Base-by-base conservation (phyloP, 2,329 filamentous ascomycete genomes). In the Chalaropsis ovoidea region DNA sequence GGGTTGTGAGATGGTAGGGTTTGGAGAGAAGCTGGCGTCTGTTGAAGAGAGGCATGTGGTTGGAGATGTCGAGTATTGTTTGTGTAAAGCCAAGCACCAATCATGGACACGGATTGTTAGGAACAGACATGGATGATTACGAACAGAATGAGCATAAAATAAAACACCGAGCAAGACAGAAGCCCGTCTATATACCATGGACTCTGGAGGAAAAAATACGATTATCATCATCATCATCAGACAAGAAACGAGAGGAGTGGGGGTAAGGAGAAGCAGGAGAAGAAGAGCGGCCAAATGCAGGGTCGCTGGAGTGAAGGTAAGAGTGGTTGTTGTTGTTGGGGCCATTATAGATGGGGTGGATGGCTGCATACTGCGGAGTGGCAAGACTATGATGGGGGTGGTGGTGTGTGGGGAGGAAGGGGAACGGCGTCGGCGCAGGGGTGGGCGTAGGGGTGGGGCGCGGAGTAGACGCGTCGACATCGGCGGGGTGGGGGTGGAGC, bases 201-300 rank as follows among this genome's bases (percentile, higher is more conserved):
- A 39, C 54, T 58, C 24, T 31, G 39, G 54, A 58, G 24, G 54
- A 35, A 35, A 27, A 39, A 31, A 19, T 39, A 22, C 54, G 27
- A 35, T 39, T n/a, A 56, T 56, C 54, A 39, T 58, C 54, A 58
- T 58, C 49, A 54, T 54, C 27, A 39, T 58, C 54, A 35, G 54
- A 58, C 17, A 58, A 27, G 31, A 58, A 58, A 19, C 54, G 54
- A 58, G 54, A 39, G 10, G 54, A 58, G 10, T 6, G 24, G 27
- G 27, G 54, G 17, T 35, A 35, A 24, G 54, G 31, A 58, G 27
- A 58, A n/a, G 5, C n/a, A 39, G 24, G 27, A n/a, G 54, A 58
- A n/a, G 27, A 39, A 39, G 27, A 58, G 17, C 27, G 54, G 17
- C 15, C 54, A 35, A 58, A 58, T 27, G 3, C 22, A 52, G 19